Base-by-base conservation (phyloP, 371 early-diverging fungal species). In the Apophysomyces ossiformis region DNA sequence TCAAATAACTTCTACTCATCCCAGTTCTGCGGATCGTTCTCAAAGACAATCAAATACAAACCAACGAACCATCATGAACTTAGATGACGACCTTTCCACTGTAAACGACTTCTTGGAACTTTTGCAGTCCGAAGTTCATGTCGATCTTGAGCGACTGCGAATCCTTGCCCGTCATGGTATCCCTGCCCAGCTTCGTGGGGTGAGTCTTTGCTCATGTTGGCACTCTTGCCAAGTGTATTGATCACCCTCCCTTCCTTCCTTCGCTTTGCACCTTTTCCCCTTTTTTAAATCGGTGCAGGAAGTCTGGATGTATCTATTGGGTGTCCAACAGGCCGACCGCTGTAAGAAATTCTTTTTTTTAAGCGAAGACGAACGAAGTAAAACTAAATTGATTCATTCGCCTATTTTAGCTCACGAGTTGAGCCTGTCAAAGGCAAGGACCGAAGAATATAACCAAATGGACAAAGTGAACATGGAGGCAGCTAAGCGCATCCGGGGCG, bases 271-370 rank as follows among this genome's bases (percentile, higher is more conserved):
- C 64, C 38, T 45, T 39, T 58, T 47, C 36, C 65, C 62, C 58
- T 4, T 69, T 57, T 58, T 44, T 60, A 37, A 13, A 41, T 41
- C 38, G 46, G 57, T 60, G 64, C 84, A 92, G 91, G 93, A 93
- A 64, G 95, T 92, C 43, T 96, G 97, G 97, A 90, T 93, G 81
- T 95, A 90, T 66, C 79, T 96, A 44, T 85, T 96, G 41, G 95
- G 93, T 37, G 90, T 95, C 15, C 91, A 93, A 74, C 86, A 89
- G 66, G 85, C 95, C 3, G 95, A 96, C 78, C 85, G 94, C 63
- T 92, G 94, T 91, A 87, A 83, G 87, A 81, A 37, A 26, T 3
- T 44, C 21, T 37, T 56, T 21, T 12, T 36, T 2, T 21, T 36
- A 39, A 43, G 50, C 21, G 16, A 36, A 36, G 36, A 63, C 9